Conservation (phyloP, 495 filamentous ascomycete genomes). For the Hypoxylon rickii region DNA sequence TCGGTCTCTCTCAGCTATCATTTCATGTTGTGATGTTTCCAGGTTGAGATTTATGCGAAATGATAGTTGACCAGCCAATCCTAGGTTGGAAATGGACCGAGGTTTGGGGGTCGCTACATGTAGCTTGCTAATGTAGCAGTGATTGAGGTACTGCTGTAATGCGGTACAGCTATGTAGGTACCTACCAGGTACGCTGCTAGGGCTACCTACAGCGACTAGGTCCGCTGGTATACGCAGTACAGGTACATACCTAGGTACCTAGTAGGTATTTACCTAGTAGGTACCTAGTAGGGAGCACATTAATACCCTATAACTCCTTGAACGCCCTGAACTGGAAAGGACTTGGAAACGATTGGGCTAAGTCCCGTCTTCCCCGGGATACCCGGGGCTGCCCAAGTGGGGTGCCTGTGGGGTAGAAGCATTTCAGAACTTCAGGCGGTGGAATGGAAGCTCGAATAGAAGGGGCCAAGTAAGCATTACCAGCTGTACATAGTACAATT, state of each 20-base stretch:
- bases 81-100: slow-evolving; percentile 9
- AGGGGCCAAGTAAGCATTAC: neutral
- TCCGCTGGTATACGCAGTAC: too few species aligned
- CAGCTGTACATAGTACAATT: too few species aligned
- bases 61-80: slow-evolving; percentile 30
- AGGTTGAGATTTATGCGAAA: slow-evolving; percentile 16
- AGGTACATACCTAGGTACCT: too few species aligned
- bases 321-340: too few species aligned
- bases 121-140: too few species aligned
- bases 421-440: slow-evolving; percentile 26
- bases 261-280: too few species aligned
- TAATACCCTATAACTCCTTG: too few species aligned
- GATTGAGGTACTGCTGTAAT: too few species aligned
- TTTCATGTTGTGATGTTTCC: slow-evolving; percentile 12
- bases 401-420: slow-evolving; percentile 32
- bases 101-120: slow-evolving; percentile 11
- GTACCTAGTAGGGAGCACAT: slow-evolving; percentile 16
- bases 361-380: slow-evolving; percentile 28
- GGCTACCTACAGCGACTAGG: too few species aligned
- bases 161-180: too few species aligned
- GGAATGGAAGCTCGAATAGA: slow-evolving; percentile 33
- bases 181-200: too few species aligned
- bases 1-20: neutral
- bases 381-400: slow-evolving; percentile 13
- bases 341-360: slow-evolving; percentile 24